phyloP scores from a whole-genome alignment of 225 moss, liverwort and hornwort species.

The Thuidium tamariscinum region DNA sequence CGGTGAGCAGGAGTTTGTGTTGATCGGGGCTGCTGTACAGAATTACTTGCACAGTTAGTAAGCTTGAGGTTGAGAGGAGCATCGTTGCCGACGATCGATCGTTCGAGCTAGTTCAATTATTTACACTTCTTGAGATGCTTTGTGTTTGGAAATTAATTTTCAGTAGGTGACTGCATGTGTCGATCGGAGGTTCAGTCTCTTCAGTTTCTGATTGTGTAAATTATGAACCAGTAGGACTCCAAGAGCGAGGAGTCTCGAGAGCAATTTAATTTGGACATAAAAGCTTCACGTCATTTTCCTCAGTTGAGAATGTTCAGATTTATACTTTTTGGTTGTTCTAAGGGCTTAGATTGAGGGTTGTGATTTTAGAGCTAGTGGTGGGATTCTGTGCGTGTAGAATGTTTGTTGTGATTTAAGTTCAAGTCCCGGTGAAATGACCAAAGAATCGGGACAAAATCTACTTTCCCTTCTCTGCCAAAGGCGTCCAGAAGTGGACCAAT shows the following conservation, averaged over 20 bases:
- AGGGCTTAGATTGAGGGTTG: not conserved
- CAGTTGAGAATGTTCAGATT: not conserved
- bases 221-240: not conserved
- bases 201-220: not conserved
- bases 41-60: not conserved
- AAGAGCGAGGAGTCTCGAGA: not conserved
- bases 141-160: not conserved
- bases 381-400: not conserved
- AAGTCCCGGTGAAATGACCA: not conserved
- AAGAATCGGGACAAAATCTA: not conserved
- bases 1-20: not conserved
- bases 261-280: not conserved
- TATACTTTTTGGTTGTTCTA: not conserved
- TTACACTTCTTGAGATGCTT: not conserved
- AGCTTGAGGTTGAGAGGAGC: not conserved
- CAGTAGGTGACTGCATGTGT: not conserved
- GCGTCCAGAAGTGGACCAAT: not conserved
- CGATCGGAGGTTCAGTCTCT: not conserved
- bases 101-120: not conserved
- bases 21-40: too few relatives aligned
- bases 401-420: not conserved
- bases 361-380: not conserved
- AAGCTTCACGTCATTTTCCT: too few relatives aligned
- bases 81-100: not conserved
- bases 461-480: not conserved